A percentile compares a stretch with the other conserved stretches of the same genome.
These are phyloP conservation scores for Globisporangium paroecandrum DNA, from an alignment of 352 stramenopile species.

Conservation along the genomic window DNA sequence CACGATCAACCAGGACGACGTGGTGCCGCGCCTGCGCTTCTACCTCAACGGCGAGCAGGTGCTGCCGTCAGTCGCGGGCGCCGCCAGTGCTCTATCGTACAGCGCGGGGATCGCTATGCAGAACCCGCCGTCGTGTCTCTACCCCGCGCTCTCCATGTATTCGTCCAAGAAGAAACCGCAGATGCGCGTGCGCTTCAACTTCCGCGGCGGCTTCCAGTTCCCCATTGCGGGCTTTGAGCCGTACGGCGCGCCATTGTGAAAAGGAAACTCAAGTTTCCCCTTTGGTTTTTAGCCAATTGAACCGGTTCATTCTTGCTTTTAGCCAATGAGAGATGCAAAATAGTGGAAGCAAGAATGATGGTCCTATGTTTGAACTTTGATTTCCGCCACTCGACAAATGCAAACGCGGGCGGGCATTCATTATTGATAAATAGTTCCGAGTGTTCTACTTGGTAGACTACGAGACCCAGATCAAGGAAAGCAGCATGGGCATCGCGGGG, in stretches of 20 bases:
- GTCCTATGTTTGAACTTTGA: slow-evolving; percentile 15
- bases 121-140: slow-evolving; percentile 58
- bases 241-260: slow-evolving; percentile 54
- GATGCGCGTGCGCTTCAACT: slow-evolving; percentile 75
- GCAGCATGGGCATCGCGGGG: slow-evolving; percentile 61
- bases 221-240: slow-evolving; percentile 65
- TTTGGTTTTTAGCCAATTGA: slow-evolving; percentile 18
- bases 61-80: slow-evolving; percentile 28
- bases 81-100: not conserved
- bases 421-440: too few species aligned
- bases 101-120: slow-evolving; percentile 39
- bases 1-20: slow-evolving; percentile 72
- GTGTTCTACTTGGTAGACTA: not conserved
- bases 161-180: slow-evolving; percentile 65
- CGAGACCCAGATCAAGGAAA: not conserved
- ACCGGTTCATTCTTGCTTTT: not conserved
- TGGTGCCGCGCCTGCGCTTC: slow-evolving; percentile 62
- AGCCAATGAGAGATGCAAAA: slow-evolving; percentile 9
- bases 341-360: slow-evolving; percentile 11
- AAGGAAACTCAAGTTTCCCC: not conserved
- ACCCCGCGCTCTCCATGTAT: slow-evolving; percentile 75
- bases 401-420: not conserved
- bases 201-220: slow-evolving; percentile 68
- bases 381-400: not conserved
- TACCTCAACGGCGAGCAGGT: slow-evolving; percentile 74